phyloP scores from a whole-genome alignment of 2,329 filamentous ascomycete genomes.

The Nemania serpens region DNA sequence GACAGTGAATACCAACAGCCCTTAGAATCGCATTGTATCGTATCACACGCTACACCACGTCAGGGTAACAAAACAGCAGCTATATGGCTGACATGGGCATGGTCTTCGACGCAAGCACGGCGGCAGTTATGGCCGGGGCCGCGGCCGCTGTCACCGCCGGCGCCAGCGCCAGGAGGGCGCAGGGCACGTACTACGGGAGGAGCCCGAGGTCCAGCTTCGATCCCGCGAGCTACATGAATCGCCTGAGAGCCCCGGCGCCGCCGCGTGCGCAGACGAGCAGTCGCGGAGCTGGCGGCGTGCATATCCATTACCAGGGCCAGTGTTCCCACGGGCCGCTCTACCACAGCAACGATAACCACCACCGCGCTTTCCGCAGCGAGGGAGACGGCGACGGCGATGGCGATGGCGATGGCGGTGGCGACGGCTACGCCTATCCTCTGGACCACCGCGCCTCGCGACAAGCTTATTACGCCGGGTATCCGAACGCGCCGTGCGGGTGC shows the following conservation, averaged over 20 bases:
- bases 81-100: too few relatives aligned
- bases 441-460: not conserved
- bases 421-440: not conserved
- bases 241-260: conserved; percentile 15
- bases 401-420: not conserved
- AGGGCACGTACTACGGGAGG: not conserved
- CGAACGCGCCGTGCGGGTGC: conserved; percentile 29
- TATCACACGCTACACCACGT: not conserved
- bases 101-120: too few relatives aligned
- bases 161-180: conserved; percentile 6
- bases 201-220: not conserved
- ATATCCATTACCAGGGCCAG: conserved; percentile 25
- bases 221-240: conserved; percentile 25
- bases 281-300: conserved; percentile 13
- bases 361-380: not conserved
- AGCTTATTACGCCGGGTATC: conserved; percentile 12
- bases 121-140: conserved; percentile 1
- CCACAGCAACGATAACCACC: not conserved
- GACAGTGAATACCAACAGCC: not conserved
- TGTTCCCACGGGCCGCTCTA: not conserved
- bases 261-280: not conserved
- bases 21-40: not conserved
- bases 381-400: too few relatives aligned
- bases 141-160: conserved; percentile 6
- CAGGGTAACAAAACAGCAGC: not conserved